Evolutionary conservation across 495 filamentous ascomycete species (phyloP).

Genomic region (Podospora pseudoanserina): DNA sequence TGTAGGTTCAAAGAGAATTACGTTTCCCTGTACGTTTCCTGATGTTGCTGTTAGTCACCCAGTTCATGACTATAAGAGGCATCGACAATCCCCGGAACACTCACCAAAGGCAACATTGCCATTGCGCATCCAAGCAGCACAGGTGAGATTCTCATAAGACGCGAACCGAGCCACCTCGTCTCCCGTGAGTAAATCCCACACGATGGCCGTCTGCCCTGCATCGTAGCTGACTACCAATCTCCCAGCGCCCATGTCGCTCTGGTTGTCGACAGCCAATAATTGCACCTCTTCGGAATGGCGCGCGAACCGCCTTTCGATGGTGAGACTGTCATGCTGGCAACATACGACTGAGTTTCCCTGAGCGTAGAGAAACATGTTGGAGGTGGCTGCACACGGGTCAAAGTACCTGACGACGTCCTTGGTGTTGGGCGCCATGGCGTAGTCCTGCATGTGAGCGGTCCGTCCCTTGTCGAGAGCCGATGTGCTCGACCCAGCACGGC

Average conservation of each 20-base stretch:
- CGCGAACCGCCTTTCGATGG: constrained; percentile 82
- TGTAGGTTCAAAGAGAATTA: constrained; percentile 90
- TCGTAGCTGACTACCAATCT: constrained; percentile 91
- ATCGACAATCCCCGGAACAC: constrained; percentile 19
- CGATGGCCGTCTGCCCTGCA: constrained; percentile 83
- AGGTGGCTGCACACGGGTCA: constrained; percentile 81
- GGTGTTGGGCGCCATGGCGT: constrained; percentile 50
- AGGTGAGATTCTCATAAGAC: constrained; percentile 79
- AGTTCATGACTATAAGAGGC: constrained; percentile 9
- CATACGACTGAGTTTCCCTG: constrained; percentile 75
- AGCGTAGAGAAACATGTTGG: constrained; percentile 80
- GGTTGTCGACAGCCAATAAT: constrained; percentile 84
- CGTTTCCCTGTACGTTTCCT: constrained; percentile 88
- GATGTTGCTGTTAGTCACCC: constrained; percentile 16
- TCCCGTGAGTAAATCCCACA: constrained; percentile 94
- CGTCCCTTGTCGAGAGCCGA: constrained; percentile 44
- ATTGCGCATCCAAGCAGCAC: constrained; percentile 94
- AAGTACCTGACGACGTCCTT: constrained; percentile 55
- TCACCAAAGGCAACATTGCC: constrained; percentile 95
- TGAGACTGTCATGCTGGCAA: constrained; percentile 85
- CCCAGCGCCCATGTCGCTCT: constrained; percentile 81
- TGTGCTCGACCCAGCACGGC: constrained; percentile 58
- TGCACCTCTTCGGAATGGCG: constrained; percentile 78
- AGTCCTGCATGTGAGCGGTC: constrained; percentile 42
- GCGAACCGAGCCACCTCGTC: constrained; percentile 85